These are phyloP conservation scores for Lactarius psammicola DNA, from an alignment of 768 basidiomycete species.

Conservation along the genomic window DNA sequence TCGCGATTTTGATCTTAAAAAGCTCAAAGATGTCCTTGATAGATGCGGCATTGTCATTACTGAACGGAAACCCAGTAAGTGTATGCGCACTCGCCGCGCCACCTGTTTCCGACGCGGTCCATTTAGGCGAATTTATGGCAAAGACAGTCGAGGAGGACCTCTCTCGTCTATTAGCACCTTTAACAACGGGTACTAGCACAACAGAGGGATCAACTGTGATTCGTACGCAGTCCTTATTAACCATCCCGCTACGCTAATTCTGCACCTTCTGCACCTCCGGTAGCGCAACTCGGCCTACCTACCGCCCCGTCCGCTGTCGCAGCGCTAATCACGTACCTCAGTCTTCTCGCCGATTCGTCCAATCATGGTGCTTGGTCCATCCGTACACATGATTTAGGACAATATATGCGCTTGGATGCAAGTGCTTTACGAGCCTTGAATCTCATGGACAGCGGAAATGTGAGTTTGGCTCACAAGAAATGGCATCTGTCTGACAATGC, in stretches of 20 bases:
- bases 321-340: conserved; percentile 80
- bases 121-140: conserved; percentile 72
- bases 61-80: conserved; percentile 80
- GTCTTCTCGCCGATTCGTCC: conserved; percentile 69
- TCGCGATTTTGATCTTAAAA: conserved; percentile 84
- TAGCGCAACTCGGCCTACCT: conserved; percentile 76
- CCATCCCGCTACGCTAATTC: background rate
- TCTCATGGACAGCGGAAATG: conserved; percentile 60
- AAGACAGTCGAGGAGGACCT: conserved; percentile 29
- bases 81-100: background rate
- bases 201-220: conserved; percentile 20
- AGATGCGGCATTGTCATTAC: conserved; percentile 89
- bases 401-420: conserved; percentile 95
- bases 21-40: conserved; percentile 82
- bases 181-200: background rate
- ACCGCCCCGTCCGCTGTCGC: conserved; percentile 77
- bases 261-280: background rate
- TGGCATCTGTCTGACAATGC: background rate
- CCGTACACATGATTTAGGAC: conserved; percentile 84
- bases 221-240: conserved; percentile 5
- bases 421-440: conserved; percentile 90
- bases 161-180: conserved; percentile 18
- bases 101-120: background rate
- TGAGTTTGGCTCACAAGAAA: conserved; percentile 31
- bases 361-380: conserved; percentile 82